Evolutionary conservation across 2,329 filamentous ascomycete genomes (phyloP).

Genomic region (Colletotrichum graminicola): DNA sequence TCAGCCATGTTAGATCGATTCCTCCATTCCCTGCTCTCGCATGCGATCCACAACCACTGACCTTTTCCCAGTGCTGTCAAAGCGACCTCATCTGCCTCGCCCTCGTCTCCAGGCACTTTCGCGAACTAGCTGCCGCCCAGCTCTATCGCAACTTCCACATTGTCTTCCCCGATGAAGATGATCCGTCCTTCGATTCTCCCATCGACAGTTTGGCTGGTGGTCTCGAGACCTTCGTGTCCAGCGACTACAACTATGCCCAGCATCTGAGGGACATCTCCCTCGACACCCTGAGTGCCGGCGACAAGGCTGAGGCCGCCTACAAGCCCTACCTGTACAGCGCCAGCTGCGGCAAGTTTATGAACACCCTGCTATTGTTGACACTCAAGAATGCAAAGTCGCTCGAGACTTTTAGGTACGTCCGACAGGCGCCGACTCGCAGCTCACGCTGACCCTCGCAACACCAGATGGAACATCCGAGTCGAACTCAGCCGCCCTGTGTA

Average conservation of each 20-base stretch:
- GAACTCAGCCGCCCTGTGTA: slow-evolving; percentile 72
- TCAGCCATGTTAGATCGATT: slow-evolving; percentile 57
- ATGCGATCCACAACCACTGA: slow-evolving; percentile 25
- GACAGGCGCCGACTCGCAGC: not conserved
- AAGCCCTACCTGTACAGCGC: slow-evolving; percentile 65
- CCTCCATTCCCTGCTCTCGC: slow-evolving; percentile 29
- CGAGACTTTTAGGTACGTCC: slow-evolving; percentile 68
- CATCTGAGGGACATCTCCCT: slow-evolving; percentile 68
- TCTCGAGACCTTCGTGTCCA: slow-evolving; percentile 72
- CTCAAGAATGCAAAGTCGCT: slow-evolving; percentile 67
- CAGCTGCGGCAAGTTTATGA: slow-evolving; percentile 74
- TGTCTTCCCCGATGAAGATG: slow-evolving; percentile 71
- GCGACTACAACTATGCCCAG: slow-evolving; percentile 72
- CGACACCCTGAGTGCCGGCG: slow-evolving; percentile 65
- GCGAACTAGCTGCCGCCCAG: slow-evolving; percentile 67
- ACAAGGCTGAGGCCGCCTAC: slow-evolving; percentile 66
- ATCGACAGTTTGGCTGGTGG: slow-evolving; percentile 69
- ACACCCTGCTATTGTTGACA: slow-evolving; percentile 68
- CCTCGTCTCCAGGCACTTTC: slow-evolving; percentile 69
- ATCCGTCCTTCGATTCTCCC: slow-evolving; percentile 62
- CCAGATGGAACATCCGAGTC: slow-evolving; percentile 73
- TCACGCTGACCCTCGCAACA: slow-evolving; percentile 6
- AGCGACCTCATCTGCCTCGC: slow-evolving; percentile 68
- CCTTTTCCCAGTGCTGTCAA: slow-evolving; percentile 59
- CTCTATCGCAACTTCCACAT: slow-evolving; percentile 72